phyloP scores from a whole-genome alignment of 2,329 filamentous ascomycete species.

The Fusarium sp. region DNA sequence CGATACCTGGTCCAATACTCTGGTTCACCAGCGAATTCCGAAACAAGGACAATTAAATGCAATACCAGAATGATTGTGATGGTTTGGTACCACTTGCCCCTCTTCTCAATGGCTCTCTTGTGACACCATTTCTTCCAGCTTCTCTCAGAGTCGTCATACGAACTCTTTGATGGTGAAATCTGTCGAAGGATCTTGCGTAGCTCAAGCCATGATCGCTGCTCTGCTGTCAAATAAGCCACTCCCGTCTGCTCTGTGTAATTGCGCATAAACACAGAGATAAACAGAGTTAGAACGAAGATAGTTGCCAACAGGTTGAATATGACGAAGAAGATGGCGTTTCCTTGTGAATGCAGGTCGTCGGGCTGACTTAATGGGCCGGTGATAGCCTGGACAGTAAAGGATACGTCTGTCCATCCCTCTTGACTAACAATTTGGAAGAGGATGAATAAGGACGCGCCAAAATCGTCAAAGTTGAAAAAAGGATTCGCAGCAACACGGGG shows the following conservation, averaged over 20 bases:
- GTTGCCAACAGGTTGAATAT: constrained; percentile 96
- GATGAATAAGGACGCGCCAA: constrained; percentile 91
- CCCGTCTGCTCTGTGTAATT: constrained; percentile 99
- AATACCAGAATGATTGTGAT: constrained; percentile 83
- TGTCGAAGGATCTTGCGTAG: constrained; percentile 90
- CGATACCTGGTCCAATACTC: constrained; percentile 74
- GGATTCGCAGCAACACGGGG: constrained; percentile 83
- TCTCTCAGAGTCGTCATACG: constrained; percentile 78
- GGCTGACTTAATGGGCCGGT: constrained; percentile 81
- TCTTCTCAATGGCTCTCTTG: constrained; percentile 91
- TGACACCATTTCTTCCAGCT: constrained; percentile 95
- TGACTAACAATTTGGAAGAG: constrained; percentile 99
- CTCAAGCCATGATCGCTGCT: constrained; percentile 97
- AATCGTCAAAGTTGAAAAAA: constrained; percentile 93
- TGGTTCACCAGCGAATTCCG: constrained; percentile 85
- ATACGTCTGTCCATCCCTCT: constrained; percentile 97
- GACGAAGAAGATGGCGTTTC: constrained; percentile 93
- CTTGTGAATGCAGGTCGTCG: constrained; percentile 71
- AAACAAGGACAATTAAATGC: constrained; percentile 82
- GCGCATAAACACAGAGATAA: constrained; percentile 99
- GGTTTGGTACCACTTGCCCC: constrained; percentile 86
- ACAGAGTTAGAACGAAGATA: constrained; percentile 95
- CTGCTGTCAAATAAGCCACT: constrained; percentile 92
- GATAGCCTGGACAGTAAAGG: constrained; percentile 83
- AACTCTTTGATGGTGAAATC: constrained; percentile 93